Percentiles rank a stretch among this genome's conserved stretches.
These are phyloP conservation scores for Diaporthe australafricana DNA, from an alignment of 2,329 filamentous ascomycete genomes.

Conservation along the genomic window DNA sequence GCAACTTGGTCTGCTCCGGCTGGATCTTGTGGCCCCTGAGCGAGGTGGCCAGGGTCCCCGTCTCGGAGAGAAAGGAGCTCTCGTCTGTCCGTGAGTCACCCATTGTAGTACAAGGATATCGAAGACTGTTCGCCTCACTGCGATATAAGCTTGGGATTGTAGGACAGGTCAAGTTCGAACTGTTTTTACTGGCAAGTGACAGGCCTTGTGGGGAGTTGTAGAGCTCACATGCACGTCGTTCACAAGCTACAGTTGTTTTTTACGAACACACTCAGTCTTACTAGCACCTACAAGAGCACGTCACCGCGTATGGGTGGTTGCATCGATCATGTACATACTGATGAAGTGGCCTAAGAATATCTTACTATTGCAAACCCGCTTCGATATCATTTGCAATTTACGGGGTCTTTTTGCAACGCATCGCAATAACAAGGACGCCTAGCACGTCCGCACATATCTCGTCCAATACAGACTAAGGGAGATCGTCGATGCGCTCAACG, in stretches of 20 bases:
- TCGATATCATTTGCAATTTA: neutral
- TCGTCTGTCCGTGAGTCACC: neutral
- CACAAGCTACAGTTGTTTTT: neutral
- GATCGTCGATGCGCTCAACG: too few species aligned
- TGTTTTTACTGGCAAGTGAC: neutral
- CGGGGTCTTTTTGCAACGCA: neutral
- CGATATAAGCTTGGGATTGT: neutral
- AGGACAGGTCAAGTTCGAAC: neutral
- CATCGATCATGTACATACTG: neutral
- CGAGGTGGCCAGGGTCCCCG: neutral
- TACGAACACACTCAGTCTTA: neutral
- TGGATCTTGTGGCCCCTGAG: constrained; percentile 2
- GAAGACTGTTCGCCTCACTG: neutral
- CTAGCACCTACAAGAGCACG: neutral
- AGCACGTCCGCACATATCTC: too few species aligned
- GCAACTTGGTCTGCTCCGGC: constrained; percentile 3
- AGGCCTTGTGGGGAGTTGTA: neutral
- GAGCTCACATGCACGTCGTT: neutral
- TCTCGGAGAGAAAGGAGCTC: neutral
- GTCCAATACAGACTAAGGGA: too few species aligned
- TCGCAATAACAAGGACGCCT: too few species aligned
- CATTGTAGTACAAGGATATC: neutral
- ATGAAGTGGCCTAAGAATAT: neutral
- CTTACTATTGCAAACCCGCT: neutral
- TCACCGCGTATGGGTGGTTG: neutral